Evolutionary conservation across 140 eudicot species (phyloP), one percentile per base, ranked within the genome.

Genomic region (Ambrosia hybrid): DNA sequence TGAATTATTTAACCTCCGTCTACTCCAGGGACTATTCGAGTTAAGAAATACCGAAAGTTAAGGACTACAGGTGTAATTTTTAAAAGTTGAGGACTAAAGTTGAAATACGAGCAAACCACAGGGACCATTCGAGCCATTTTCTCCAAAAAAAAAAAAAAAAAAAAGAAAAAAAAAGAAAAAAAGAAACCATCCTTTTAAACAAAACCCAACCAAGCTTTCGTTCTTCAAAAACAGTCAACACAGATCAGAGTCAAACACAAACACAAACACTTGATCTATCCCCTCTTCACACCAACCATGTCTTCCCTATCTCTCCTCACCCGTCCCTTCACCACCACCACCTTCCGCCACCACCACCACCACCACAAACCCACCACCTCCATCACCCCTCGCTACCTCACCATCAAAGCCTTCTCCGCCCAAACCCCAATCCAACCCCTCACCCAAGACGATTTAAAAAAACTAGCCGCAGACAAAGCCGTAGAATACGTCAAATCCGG

Each of bases 401-500:
- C 86, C 38, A 52, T 86, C 81, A 78, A 58, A 48, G 69, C 89
- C 82, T 55, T 82, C 78, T 86, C 89, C 7, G 78, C 88, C 57
- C 88, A 90, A 36, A 51, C 87, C 73, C 75, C 86, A 4, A 65
- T 82, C 34, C 84, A 74, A 48, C 78, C 83, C 56, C 67, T 93
- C 57, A 78, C 96, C 75, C 99, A 93, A 81, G 99, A 93, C 75
- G 99, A 90, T 68, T 92, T 93, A 71, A 93, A 93, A 41, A 90
- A 90, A 14, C 95, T 93, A 80, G 99, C 99, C 58, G 99, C 99
- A 67, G 87, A 90, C 46, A 90, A 93, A 56, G 99, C 99, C 67
- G 91, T 93, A 9, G 99, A 90, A 10, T 93, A 89, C 74, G 96
- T 93, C 67, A 41, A 62, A 9, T 70, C 83, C 83, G 97, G 97